Conservation (phyloP, 1,284 basidiomycete species). For the Chalciporus sp. region DNA sequence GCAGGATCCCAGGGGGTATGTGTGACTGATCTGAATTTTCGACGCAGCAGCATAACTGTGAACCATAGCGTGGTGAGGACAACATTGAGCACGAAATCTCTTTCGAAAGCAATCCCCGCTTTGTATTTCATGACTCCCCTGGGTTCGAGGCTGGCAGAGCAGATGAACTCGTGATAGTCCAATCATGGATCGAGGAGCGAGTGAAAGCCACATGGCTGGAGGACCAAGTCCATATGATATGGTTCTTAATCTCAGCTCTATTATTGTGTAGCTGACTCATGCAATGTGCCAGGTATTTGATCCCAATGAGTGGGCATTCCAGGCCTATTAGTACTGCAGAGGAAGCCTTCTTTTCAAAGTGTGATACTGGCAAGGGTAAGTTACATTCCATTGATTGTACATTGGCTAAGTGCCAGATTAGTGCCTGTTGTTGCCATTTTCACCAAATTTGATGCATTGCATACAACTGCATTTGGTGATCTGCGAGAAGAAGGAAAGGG, state of each 20-base stretch:
- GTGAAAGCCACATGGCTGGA: background rate
- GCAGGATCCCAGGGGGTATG: no score
- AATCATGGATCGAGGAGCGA: slow-evolving; percentile 21
- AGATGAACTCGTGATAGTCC: slow-evolving; percentile 20
- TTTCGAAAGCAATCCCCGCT: slow-evolving; percentile 20
- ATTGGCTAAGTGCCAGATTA: background rate
- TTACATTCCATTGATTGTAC: background rate
- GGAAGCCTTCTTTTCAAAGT: slow-evolving; percentile 14
- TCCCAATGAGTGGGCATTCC: slow-evolving; percentile 11
- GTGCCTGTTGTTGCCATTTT: slow-evolving; percentile 18
- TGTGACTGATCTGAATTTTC: background rate
- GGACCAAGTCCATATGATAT: slow-evolving; percentile 31
- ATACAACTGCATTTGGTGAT: slow-evolving; percentile 2
- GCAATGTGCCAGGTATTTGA: slow-evolving; percentile 15
- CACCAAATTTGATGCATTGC: slow-evolving; percentile 18
- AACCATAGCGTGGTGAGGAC: slow-evolving; percentile 30
- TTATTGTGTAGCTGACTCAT: background rate
- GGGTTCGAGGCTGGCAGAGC: slow-evolving; percentile 30
- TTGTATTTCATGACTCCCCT: slow-evolving; percentile 35
- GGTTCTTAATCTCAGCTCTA: slow-evolving; percentile 14
- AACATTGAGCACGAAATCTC: slow-evolving; percentile 34
- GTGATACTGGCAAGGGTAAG: slow-evolving; percentile 14
- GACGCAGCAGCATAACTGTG: background rate
- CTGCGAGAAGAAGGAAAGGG: background rate
- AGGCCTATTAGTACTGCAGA: slow-evolving; percentile 12